phyloP scores from a whole-genome alignment of 2,329 filamentous ascomycete genomes.

The Colletotrichum sp. region DNA sequence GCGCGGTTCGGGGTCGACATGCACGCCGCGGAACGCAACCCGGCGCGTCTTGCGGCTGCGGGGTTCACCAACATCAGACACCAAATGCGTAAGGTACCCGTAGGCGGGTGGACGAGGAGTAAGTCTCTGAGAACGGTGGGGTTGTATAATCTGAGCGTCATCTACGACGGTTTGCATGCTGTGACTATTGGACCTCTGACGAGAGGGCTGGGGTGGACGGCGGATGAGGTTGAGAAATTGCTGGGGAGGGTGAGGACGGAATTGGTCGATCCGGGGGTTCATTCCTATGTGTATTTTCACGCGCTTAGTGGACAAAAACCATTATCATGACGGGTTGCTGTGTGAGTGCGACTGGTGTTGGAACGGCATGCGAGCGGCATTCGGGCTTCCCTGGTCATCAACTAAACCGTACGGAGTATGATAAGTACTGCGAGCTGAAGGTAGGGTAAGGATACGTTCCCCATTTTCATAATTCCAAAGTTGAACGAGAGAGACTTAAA shows the following conservation, averaged over 20 bases:
- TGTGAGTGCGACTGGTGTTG: neutral
- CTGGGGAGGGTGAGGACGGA: neutral
- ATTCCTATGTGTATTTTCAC: conserved; percentile 9
- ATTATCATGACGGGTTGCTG: neutral
- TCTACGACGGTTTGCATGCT: conserved; percentile 44
- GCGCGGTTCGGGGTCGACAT: conserved; percentile 45
- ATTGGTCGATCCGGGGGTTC: neutral
- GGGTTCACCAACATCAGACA: conserved; percentile 62
- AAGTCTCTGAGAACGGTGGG: conserved; percentile 47
- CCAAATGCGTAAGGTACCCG: conserved; percentile 56
- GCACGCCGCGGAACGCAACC: conserved; percentile 37
- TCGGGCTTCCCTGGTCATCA: no score
- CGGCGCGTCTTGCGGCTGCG: conserved; percentile 45
- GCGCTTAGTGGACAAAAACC: neutral
- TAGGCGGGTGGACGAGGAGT: conserved; percentile 58
- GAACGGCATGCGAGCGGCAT: no score
- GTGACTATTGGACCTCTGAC: conserved; percentile 47
- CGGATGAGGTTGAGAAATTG: conserved; percentile 52
- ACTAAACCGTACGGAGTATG: no score
- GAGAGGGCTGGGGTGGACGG: conserved; percentile 41
- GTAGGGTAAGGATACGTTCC: no score
- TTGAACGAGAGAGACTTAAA: no score
- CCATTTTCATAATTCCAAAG: no score
- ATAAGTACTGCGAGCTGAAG: no score
- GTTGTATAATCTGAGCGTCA: conserved; percentile 44